Evolutionary conservation across 2,329 filamentous ascomycete species (phyloP), one percentile per base, ranked within the genome.

Genomic region (Fusarium globosum): DNA sequence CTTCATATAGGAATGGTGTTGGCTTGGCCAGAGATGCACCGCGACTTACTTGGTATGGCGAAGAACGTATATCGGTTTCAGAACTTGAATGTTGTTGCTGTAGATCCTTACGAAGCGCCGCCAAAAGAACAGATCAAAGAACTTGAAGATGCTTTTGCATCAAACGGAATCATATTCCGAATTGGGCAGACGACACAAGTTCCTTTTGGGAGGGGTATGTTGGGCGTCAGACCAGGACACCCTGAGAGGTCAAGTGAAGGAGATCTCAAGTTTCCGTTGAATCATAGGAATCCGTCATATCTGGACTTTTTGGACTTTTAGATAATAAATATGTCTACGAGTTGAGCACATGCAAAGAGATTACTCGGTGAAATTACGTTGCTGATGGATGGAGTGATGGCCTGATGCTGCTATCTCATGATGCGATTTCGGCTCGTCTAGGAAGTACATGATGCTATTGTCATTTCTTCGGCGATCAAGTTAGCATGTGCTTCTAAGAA

Each of bases 1-100:
- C 52, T 78, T 13, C 77, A 78, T 21, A 66, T 78, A 35, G 77
- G 76, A 28, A 78, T 78, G 77, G 76, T 77, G 6, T 39, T 78
- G 4, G 76, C 77, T 13, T 78, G 77, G 77, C 72, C 74, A 2
- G 77, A 78, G 36, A 75, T 78, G 28, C 69, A 76, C 35, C 72
- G 76, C 7, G 77, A 78, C 26, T 41, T 78, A 10, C 61, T 78
- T 20, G 76, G 76, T 1, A 64, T 78, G 70, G 58, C 55, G 1
- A n/a, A 65, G 21, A 78, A 78, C 35, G 43, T 76, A 15, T 66
- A 70, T 43, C 62, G 77, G 12, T 78, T 78, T 41, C 76, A 71
- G 20, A 68, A 76, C 4, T 43, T 78, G 51, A 66, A 39, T 8
- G 52, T 74, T 3, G 77, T 78, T n/a, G 77, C 77, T 2, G 71